Evolutionary conservation across 2,329 filamentous ascomycete species (phyloP).

Genomic region (Pseudogymnoascus sp.): DNA sequence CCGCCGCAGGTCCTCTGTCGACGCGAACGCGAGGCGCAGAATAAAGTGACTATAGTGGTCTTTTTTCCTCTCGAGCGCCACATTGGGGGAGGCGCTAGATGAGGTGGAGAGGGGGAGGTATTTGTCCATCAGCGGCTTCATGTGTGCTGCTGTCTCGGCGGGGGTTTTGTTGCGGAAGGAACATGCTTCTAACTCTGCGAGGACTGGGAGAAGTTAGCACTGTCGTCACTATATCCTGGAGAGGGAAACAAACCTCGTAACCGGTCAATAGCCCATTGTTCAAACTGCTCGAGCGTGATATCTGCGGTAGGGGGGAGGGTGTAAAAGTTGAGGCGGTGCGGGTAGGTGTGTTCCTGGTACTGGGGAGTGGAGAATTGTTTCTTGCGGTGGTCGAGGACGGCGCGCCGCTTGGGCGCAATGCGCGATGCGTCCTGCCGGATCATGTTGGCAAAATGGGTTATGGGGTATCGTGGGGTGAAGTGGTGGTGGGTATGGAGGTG

Average conservation of each 20-base stretch:
- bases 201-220: conserved; percentile 47
- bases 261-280: conserved; percentile 96
- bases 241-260: conserved; percentile 55
- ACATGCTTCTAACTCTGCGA: conserved; percentile 86
- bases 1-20: conserved; percentile 80
- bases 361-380: conserved; percentile 73
- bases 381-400: conserved; percentile 70
- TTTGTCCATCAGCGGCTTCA: conserved; percentile 81
- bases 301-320: conserved; percentile 79
- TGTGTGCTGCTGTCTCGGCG: conserved; percentile 74
- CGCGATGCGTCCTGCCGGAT: conserved; percentile 28
- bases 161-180: conserved; percentile 84
- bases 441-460: conserved; percentile 14
- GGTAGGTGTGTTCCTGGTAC: conserved; percentile 73
- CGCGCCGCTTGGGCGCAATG: conserved; percentile 59
- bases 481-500: background rate
- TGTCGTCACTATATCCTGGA: conserved; percentile 22
- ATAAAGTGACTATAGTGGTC: conserved; percentile 99
- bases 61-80: conserved; percentile 73
- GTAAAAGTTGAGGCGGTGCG: conserved; percentile 88
- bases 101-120: conserved; percentile 74
- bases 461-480: background rate
- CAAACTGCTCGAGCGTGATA: conserved; percentile 93
- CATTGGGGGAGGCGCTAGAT: conserved; percentile 50
- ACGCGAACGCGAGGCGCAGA: conserved; percentile 81